Conservation (phyloP, 306 rosid genomes). For the Pterocarpus macrocarpus region DNA sequence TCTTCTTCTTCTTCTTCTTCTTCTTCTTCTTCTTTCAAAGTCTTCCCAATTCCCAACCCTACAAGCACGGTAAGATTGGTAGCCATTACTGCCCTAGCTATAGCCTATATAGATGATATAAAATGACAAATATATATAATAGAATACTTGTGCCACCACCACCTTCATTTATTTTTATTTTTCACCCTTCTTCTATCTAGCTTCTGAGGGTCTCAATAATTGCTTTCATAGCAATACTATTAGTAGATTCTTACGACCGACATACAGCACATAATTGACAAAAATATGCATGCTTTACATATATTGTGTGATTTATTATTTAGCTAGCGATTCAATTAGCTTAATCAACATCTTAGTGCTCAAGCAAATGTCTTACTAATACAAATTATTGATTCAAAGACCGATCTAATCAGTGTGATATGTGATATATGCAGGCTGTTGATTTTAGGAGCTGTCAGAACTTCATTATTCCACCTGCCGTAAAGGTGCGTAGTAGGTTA, state of each 20-base stretch:
- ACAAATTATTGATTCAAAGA: too few relatives aligned
- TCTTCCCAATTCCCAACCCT: not conserved
- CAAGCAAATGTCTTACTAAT: too few relatives aligned
- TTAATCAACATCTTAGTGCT: not conserved
- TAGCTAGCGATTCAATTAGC: too few relatives aligned
- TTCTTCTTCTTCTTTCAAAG: not conserved
- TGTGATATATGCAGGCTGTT: constrained; percentile 48
- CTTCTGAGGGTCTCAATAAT: not conserved
- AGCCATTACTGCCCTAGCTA: not conserved
- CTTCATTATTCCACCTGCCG: constrained; percentile 46
- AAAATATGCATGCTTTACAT: not conserved
- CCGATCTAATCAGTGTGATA: too few relatives aligned
- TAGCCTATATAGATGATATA: not conserved
- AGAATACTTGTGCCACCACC: not conserved
- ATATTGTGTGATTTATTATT: too few relatives aligned
- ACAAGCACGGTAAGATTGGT: not conserved
- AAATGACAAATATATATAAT: not conserved
- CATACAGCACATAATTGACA: not conserved
- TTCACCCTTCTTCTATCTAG: not conserved
- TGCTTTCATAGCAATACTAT: not conserved
- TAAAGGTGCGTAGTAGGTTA: constrained; percentile 44
- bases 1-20: not conserved
- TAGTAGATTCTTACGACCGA: not conserved
- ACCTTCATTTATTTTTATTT: not conserved
- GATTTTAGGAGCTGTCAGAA: constrained; percentile 61